Evolutionary conservation across 148 eudicot genomes (phyloP).

Genomic region (Hydrangea macrophylla): DNA sequence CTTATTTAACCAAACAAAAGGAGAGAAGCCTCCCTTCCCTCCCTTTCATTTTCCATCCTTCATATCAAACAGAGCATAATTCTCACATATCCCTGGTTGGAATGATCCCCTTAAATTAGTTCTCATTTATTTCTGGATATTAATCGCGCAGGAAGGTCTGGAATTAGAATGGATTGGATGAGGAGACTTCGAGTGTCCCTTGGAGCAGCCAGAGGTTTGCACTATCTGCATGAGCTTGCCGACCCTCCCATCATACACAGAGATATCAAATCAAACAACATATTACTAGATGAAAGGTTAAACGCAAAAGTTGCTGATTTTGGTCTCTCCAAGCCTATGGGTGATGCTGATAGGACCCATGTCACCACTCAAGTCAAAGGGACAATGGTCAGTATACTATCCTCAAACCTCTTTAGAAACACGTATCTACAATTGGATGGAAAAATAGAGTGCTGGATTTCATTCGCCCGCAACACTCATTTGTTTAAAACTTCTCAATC

Average conservation of each 20-base stretch:
- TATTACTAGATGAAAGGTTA: constrained; percentile 40
- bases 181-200: constrained; percentile 45
- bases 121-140: neutral
- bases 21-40: too few relatives aligned
- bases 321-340: constrained; percentile 42
- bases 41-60: too few relatives aligned
- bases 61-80: too few relatives aligned
- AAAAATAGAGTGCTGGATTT: too few relatives aligned
- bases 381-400: constrained; percentile 41
- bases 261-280: constrained; percentile 52
- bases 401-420: constrained; percentile 3
- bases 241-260: constrained; percentile 62
- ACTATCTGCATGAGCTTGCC: constrained; percentile 54
- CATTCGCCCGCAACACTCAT: too few relatives aligned
- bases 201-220: constrained; percentile 55
- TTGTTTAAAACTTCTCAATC: neutral
- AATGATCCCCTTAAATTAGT: too few relatives aligned
- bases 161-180: constrained; percentile 53
- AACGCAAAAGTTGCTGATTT: constrained; percentile 61
- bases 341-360: constrained; percentile 30
- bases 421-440: too few relatives aligned
- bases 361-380: constrained; percentile 62
- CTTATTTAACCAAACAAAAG: too few relatives aligned
- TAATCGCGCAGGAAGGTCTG: constrained; percentile 35
- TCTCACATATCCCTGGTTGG: too few relatives aligned